A percentile compares a stretch with the other conserved stretches of the same genome.
phyloP scores from a whole-genome alignment of 371 early-diverging fungal genomes.

The Conidiobolus incongruus region DNA sequence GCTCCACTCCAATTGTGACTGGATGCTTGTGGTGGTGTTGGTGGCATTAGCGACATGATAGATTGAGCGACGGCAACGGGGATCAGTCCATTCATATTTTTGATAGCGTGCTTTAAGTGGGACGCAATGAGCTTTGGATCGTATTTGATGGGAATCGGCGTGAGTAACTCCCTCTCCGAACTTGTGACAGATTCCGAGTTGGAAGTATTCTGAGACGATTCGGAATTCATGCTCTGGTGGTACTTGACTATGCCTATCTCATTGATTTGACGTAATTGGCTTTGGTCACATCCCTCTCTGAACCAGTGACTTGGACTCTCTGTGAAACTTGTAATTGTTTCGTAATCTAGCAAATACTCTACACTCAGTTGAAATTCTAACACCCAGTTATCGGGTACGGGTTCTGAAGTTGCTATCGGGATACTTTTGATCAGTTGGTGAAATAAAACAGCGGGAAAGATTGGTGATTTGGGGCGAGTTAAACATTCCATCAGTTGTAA shows the following conservation, averaged over 20 bases:
- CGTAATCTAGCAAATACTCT: conserved; percentile 1
- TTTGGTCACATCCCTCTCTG: conserved; percentile 2
- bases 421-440: background rate
- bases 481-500: conserved; percentile 1
- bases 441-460: background rate
- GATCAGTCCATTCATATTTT: background rate
- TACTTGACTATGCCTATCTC: background rate
- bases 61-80: background rate
- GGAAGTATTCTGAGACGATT: no score
- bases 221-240: background rate
- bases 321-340: background rate
- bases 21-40: background rate
- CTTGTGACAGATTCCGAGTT: no score
- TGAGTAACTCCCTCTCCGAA: no score
- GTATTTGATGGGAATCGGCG: background rate
- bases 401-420: background rate
- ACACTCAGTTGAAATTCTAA: background rate
- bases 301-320: conserved; percentile 1
- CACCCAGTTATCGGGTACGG: background rate
- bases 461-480: background rate
- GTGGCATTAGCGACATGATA: conserved; percentile 1
- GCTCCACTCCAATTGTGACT: background rate
- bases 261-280: background rate
- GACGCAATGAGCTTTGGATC: conserved; percentile 1
- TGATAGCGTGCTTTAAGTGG: conserved; percentile 2